These are phyloP conservation scores for Fusarium citri DNA, from an alignment of 2,329 filamentous ascomycete genomes.

Conservation along the genomic window DNA sequence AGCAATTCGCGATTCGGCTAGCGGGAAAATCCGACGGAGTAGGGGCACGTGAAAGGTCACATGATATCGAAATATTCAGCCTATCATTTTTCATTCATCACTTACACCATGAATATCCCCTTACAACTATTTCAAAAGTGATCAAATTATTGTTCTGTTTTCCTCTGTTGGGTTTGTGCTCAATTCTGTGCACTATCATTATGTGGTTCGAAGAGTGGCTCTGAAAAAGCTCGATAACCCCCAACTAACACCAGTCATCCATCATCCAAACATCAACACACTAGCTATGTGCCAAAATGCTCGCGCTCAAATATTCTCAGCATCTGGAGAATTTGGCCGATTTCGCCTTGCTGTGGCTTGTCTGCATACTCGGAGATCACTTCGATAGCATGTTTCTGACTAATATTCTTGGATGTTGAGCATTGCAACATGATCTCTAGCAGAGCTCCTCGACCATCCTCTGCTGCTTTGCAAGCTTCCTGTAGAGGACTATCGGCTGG, in stretches of 20 bases:
- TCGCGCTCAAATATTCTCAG: not conserved
- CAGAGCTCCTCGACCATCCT: not conserved
- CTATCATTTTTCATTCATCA: not conserved
- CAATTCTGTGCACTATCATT: no score
- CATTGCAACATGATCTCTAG: slow-evolving; percentile 4
- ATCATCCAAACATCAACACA: not conserved
- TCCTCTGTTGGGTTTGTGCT: accelerated
- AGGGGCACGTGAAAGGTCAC: slow-evolving; percentile 49
- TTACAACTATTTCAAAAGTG: not conserved
- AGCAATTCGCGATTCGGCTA: slow-evolving; percentile 56
- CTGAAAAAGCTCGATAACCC: not conserved
- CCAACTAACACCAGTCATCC: not conserved
- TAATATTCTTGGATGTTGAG: slow-evolving; percentile 7
- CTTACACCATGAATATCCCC: not conserved
- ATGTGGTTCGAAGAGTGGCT: not conserved
- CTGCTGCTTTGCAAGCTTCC: slow-evolving; percentile 6
- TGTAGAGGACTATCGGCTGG: slow-evolving; percentile 1
- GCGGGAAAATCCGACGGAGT: slow-evolving; percentile 54
- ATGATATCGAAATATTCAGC: slow-evolving; percentile 36
- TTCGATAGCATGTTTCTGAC: not conserved
- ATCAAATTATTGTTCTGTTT: not conserved
- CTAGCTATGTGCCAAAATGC: not conserved
- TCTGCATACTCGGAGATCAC: not conserved
- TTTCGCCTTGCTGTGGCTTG: not conserved
- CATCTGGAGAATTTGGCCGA: not conserved